A percentile compares a stretch with the other conserved stretches of the same genome.
Conservation (phyloP, 495 filamentous ascomycete genomes). For the Aspergillus bridgeri region DNA sequence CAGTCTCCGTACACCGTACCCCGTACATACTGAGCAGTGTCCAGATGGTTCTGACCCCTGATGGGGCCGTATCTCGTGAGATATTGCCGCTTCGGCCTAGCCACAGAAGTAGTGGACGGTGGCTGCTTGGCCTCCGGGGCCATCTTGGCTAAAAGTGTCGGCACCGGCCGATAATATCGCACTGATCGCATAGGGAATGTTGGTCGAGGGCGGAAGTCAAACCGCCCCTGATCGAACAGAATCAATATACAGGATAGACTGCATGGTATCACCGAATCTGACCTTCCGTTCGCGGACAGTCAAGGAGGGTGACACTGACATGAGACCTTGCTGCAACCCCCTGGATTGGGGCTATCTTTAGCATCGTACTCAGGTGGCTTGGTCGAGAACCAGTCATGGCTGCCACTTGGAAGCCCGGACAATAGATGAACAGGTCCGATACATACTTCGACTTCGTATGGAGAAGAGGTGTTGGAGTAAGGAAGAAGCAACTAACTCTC, state of each 20-base stretch:
- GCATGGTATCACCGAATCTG: neutral
- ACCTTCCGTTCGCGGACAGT: neutral
- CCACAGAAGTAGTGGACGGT: neutral
- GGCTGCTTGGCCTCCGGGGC: neutral
- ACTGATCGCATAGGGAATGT: neutral
- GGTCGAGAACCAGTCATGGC: neutral
- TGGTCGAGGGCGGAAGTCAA: neutral
- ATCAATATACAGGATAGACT: too few species aligned
- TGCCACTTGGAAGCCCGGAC: neutral
- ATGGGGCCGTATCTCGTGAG: neutral
- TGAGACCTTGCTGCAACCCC: conserved; percentile 5
- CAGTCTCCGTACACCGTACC: too few species aligned
- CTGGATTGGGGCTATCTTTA: neutral
- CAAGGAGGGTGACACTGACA: neutral
- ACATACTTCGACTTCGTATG: too few species aligned
- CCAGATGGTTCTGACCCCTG: too few species aligned
- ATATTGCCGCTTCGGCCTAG: neutral
- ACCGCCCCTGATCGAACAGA: neutral
- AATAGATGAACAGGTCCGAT: neutral
- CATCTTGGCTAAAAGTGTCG: neutral
- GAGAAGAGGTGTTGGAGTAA: too few species aligned
- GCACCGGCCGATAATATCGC: neutral
- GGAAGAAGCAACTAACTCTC: too few species aligned
- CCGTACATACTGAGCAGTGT: too few species aligned
- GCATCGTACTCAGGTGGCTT: neutral